Base-by-base conservation (phyloP, 192 early-diverging fungal genomes). In the Coemansia sp. region DNA sequence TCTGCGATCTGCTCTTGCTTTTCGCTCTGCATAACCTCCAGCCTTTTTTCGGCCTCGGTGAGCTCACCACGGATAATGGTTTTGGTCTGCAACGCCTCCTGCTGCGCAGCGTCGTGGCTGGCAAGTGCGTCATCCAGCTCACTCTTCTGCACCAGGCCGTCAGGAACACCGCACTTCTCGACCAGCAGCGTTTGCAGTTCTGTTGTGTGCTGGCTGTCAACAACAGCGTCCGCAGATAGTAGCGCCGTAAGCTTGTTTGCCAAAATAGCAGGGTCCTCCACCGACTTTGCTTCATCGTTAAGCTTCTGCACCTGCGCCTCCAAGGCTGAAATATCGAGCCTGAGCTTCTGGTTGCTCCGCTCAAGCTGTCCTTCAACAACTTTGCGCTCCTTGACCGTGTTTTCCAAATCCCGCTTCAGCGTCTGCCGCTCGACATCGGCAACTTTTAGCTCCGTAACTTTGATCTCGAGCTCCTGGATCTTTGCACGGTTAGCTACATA, bases 361-460 rank as follows among this genome's bases (percentile, higher is more conserved):
- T 82, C 73, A 12, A 82, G 34, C 59, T 82, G 79, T 8, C 73
- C 73, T 28, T 76, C 73, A 5, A 60, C 56, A 1, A 72, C 79
- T 58, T 68, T 68, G 57, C 74, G 74, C 55, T 76, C 74, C 58
- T 68, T 82, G 9, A 57, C 54, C 9, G 57, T 19, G 9, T 48
- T 60, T 4, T 75, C 69, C 3, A 82, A 20, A 19, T 70, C 80
- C 54, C 37, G 46, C 0, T 37, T 52, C 40, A 59, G 19, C 36
- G 34, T 25, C 34, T 25, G 60, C 7, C 60, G 48, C 51, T 65
- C 77, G 37, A 26, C 42, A 6, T 63, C 76, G 1, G 34, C 67
- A 0, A 25, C 11, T 48, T 20, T 6, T 17, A 71, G 34, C 2
- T 8, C 40, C 4, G 34, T 12, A n/a, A 74, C 25, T 26, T 64